phyloP scores from a whole-genome alignment of 108 stramenopile genomes.

The Bacterosira constricta region DNA sequence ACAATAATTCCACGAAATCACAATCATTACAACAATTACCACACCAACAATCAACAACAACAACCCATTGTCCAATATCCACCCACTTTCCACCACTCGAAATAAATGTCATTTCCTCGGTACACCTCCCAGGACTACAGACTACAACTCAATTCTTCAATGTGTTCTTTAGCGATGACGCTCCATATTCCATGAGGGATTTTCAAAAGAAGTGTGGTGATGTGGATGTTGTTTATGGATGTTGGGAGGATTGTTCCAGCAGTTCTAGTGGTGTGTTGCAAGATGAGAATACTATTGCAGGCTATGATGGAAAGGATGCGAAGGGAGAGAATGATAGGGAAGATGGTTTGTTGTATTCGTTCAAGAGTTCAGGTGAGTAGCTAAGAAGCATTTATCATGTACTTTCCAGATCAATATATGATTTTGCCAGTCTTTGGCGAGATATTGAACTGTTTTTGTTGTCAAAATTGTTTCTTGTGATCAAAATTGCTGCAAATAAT shows the following conservation, averaged over 20 bases:
- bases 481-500: background rate
- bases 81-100: slow-evolving; percentile 57
- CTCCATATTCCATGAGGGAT: slow-evolving; percentile 75
- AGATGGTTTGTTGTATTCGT: background rate
- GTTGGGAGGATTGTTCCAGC: slow-evolving; percentile 56
- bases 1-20: background rate
- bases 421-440: no score
- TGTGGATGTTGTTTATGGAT: slow-evolving; percentile 68
- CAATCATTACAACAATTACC: background rate
- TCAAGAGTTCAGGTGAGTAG: slow-evolving; percentile 2
- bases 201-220: slow-evolving; percentile 77
- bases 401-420: no score
- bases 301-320: no score
- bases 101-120: slow-evolving; percentile 47
- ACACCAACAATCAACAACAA: background rate
- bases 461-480: background rate
- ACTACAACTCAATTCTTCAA: slow-evolving; percentile 68
- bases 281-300: no score
- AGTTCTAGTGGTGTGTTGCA: no score
- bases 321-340: background rate
- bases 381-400: no score
- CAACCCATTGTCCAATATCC: background rate
- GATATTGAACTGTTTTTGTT: background rate
- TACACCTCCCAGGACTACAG: slow-evolving; percentile 62
- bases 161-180: slow-evolving; percentile 81